Conservation (phyloP, 306 rosid genomes). For the Acacia melanoxylon region DNA sequence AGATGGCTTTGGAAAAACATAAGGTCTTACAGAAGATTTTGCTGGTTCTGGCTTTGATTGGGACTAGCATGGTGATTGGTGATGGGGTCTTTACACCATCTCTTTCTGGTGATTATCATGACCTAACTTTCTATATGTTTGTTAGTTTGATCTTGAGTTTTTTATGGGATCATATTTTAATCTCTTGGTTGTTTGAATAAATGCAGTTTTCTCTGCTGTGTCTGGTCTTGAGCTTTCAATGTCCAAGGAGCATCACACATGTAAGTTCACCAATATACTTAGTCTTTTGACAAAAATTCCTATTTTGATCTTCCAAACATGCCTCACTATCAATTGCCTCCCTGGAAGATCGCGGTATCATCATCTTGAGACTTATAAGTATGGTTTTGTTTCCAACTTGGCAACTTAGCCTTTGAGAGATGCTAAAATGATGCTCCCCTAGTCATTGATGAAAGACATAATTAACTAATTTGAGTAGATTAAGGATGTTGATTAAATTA, state of each 20-base stretch:
- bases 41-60: constrained; percentile 88
- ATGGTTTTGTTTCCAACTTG: background rate
- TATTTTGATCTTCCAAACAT: background rate
- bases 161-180: constrained; percentile 5
- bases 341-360: background rate
- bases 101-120: constrained; percentile 66
- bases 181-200: constrained; percentile 32
- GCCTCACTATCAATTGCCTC: background rate
- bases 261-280: constrained; percentile 47
- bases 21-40: constrained; percentile 68
- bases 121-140: background rate
- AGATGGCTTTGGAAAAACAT: constrained; percentile 64
- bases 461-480: too few relatives aligned
- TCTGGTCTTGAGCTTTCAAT: constrained; percentile 93
- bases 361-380: background rate
- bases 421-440: background rate
- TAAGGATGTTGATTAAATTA: too few relatives aligned
- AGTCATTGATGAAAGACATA: too few relatives aligned
- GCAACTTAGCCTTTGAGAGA: background rate
- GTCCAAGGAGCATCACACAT: constrained; percentile 70
- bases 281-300: background rate
- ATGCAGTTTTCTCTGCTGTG: constrained; percentile 92
- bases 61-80: constrained; percentile 97
- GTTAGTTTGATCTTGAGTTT: constrained; percentile 10
- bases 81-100: constrained; percentile 96